These are phyloP conservation scores for Nepenthes alata DNA, from an alignment of 179 eudicot genomes.

Conservation along the genomic window DNA sequence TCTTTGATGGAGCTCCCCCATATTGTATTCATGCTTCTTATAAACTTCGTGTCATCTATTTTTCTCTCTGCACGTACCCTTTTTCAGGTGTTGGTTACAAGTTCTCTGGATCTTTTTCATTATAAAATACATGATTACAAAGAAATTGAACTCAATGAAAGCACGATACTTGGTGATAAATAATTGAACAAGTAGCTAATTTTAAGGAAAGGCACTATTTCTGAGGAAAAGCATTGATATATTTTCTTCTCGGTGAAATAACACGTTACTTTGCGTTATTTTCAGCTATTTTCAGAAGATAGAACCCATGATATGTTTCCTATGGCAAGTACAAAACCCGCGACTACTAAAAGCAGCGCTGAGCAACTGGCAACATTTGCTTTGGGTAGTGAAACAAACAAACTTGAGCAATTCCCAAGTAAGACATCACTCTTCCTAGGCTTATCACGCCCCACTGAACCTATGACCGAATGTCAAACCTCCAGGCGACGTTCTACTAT, in stretches of 20 bases:
- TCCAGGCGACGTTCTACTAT: conserved; percentile 9
- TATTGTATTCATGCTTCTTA: too few relatives aligned
- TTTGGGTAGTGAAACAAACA: conserved; percentile 9
- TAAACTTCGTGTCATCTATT: neutral
- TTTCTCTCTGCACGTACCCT: neutral
- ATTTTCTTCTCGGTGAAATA: neutral
- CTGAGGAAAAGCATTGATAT: neutral
- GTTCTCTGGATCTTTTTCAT: neutral
- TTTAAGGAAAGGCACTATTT: neutral
- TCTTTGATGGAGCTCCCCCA: too few relatives aligned
- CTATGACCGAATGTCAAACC: conserved; percentile 11
- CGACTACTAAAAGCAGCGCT: conserved; percentile 9
- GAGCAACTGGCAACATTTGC: conserved; percentile 9
- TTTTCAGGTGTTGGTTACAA: neutral
- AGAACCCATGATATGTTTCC: conserved; percentile 8
- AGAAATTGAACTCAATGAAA: too few relatives aligned
- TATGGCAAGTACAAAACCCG: conserved; percentile 10
- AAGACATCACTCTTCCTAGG: conserved; percentile 16
- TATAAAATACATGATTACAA: neutral
- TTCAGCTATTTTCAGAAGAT: conserved; percentile 39
- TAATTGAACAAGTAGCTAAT: too few relatives aligned
- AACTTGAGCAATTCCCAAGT: conserved; percentile 11
- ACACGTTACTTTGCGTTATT: conserved; percentile 7
- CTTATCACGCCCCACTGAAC: conserved; percentile 19
- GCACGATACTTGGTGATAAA: too few relatives aligned